Base-by-base conservation (phyloP, 2,329 filamentous ascomycete species). In the Colletotrichum liriopes region DNA sequence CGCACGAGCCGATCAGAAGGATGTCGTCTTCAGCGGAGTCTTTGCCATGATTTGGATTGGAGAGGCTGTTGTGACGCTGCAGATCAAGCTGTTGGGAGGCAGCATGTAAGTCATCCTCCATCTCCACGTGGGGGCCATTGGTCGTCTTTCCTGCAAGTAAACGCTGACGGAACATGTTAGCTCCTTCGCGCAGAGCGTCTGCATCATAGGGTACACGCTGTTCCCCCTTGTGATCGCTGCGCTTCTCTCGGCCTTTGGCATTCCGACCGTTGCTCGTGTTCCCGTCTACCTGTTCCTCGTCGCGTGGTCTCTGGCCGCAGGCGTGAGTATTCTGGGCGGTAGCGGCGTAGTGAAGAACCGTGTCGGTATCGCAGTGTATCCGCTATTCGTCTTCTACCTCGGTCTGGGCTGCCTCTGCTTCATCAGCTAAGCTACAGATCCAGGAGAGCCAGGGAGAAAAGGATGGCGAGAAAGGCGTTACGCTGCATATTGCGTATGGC, bases 11-110 rank as follows among this genome's bases (percentile, higher is more conserved):
- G 90, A 94, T 59, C 96, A 99, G 85, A 93, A 93, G 79, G 94
- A 95, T 73, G 84, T 93, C 51, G 95, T 98, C 37, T 99, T 99
- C 82, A 97, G 94, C 45, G 96, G 96, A 5, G 95, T 99, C 56
- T 99, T 99, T 84, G 94, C 95, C 59, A 93, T 97, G 84, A 93
- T 99, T 65, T 99, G 96, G 96, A 91, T 99, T 71, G 96, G 95
- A 37, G 95, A 98, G 86, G 95, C 95, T 1, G 93, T 98, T 4
- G 96, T 99, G 71, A 99, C 96, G n/a, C 84, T 97, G 79, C 96
- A 99, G 88, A 98, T 99, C 82, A 98, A 97, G 85, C 86, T 99
- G 77, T 84, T 99, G 71, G 96, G 96, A 71, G 96, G 96, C 56
- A 98, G 96, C 85, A 98, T 99, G 96, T 98, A 86, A 84, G 95